phyloP scores from a whole-genome alignment of 805 yeast genomes.

The Saturnispora serradocipensis region DNA sequence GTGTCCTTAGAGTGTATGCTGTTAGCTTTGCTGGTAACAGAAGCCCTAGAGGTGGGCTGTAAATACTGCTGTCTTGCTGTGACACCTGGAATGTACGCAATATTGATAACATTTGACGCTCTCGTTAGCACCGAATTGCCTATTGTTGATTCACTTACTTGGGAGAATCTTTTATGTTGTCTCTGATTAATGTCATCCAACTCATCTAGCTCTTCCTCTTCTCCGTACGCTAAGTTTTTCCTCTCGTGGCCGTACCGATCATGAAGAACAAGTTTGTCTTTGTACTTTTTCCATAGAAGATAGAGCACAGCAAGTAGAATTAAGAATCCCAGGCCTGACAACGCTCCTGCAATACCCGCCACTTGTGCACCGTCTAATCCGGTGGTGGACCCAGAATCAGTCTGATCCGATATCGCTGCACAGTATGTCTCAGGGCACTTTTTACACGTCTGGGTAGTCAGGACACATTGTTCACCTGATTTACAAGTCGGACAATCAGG shows the following conservation, averaged over 20 bases:
- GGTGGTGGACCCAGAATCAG: conserved; percentile 12
- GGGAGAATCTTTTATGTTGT: conserved; percentile 20
- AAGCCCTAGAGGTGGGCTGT: conserved; percentile 22
- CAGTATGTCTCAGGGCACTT: conserved; percentile 51
- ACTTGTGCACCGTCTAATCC: conserved; percentile 22
- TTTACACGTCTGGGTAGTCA: conserved; percentile 47
- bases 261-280: conserved; percentile 24
- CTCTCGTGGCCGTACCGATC: conserved; percentile 21
- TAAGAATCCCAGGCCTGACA: conserved; percentile 48
- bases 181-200: conserved; percentile 13
- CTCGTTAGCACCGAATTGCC: conserved; percentile 65
- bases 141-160: conserved; percentile 23
- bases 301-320: conserved; percentile 30
- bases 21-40: conserved; percentile 17
- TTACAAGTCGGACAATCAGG: conserved; percentile 50
- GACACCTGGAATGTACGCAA: conserved; percentile 93
- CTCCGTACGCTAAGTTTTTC: background rate
- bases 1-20: conserved; percentile 27
- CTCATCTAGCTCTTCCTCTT: background rate
- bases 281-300: conserved; percentile 36
- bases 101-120: conserved; percentile 82
- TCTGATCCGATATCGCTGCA: conserved; percentile 21
- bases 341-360: conserved; percentile 68
- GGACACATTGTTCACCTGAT: conserved; percentile 42
- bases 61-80: conserved; percentile 37